A percentile compares a stretch with the other conserved stretches of the same genome.
Conservation (phyloP, 2,329 filamentous ascomycete genomes). For the Aspergillus arachidicola region DNA sequence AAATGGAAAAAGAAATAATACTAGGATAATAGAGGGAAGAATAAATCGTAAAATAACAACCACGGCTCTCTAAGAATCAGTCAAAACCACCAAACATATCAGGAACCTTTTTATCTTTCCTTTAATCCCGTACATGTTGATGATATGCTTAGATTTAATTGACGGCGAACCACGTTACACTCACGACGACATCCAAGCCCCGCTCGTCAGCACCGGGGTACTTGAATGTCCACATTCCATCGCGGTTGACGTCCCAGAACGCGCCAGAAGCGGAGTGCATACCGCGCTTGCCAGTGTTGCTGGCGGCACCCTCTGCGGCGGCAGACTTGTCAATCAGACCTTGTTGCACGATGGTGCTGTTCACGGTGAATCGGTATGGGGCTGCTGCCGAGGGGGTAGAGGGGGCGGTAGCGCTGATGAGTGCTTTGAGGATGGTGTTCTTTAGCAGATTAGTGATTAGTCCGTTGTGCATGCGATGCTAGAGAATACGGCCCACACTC, state of each 20-base stretch:
- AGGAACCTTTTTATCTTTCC: conserved; percentile 4
- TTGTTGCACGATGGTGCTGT: conserved; percentile 98
- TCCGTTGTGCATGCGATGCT: no score
- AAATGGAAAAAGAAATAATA: background rate
- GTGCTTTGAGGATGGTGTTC: conserved; percentile 45
- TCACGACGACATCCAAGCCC: conserved; percentile 53
- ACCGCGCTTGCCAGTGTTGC: conserved; percentile 77
- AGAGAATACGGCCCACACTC: conserved; percentile 39
- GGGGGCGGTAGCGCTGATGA: conserved; percentile 46
- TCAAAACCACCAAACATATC: background rate
- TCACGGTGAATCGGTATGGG: conserved; percentile 93
- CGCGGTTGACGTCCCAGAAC: conserved; percentile 55
- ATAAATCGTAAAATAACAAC: background rate
- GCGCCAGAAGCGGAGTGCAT: conserved; percentile 55
- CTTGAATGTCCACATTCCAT: conserved; percentile 57
- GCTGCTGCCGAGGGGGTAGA: conserved; percentile 41
- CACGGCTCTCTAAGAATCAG: background rate
- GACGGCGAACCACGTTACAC: conserved; percentile 51
- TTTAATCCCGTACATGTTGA: background rate
- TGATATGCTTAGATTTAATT: conserved; percentile 20
- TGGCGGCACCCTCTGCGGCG: conserved; percentile 58
- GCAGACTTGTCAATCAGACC: conserved; percentile 56
- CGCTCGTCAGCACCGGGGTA: conserved; percentile 50
- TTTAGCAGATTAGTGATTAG: conserved; percentile 17
- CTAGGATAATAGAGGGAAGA: background rate